Conservation (phyloP, 1,284 basidiomycete genomes). For the Prillingera fragicola region DNA sequence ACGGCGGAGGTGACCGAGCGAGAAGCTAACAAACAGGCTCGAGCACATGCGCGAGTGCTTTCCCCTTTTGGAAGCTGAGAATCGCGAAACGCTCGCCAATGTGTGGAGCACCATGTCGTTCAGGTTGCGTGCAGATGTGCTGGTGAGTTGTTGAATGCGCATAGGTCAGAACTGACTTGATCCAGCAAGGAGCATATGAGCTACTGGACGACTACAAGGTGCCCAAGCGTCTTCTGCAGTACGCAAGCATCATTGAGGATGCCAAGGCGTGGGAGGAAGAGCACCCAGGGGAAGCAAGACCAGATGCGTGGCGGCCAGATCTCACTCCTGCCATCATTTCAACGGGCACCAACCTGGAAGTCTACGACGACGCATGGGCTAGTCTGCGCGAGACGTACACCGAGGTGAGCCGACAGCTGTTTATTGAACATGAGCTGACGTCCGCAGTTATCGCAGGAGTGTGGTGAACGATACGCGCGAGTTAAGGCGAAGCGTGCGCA, state of each 20-base stretch:
- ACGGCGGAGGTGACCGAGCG: background rate
- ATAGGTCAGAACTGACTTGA: background rate
- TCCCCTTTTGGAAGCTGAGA: constrained; percentile 28
- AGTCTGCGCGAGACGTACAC: constrained; percentile 39
- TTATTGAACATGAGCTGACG: background rate
- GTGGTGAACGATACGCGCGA: constrained; percentile 25
- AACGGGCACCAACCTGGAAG: constrained; percentile 34
- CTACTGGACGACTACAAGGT: constrained; percentile 36
- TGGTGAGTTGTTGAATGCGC: constrained; percentile 20
- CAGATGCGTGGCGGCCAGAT: constrained; percentile 44
- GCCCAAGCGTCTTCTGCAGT: constrained; percentile 24
- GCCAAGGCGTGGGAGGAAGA: constrained; percentile 21
- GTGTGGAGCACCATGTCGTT: constrained; percentile 26
- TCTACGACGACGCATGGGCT: constrained; percentile 41
- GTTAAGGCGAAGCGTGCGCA: constrained; percentile 36
- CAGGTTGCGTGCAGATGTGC: constrained; percentile 26
- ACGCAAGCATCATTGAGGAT: constrained; percentile 36
- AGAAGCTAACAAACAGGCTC: constrained; percentile 19
- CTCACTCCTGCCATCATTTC: constrained; percentile 35
- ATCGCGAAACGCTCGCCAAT: constrained; percentile 26
- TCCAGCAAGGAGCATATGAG: constrained; percentile 23
- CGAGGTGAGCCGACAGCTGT: constrained; percentile 35
- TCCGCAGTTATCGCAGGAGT: constrained; percentile 33
- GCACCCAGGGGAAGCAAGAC: constrained; percentile 14
- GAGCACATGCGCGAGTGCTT: constrained; percentile 36